Evolutionary conservation across 1,139 yeast species (phyloP), one percentile per base, ranked within the genome.

Genomic region (Suhomyces choctaworum): DNA sequence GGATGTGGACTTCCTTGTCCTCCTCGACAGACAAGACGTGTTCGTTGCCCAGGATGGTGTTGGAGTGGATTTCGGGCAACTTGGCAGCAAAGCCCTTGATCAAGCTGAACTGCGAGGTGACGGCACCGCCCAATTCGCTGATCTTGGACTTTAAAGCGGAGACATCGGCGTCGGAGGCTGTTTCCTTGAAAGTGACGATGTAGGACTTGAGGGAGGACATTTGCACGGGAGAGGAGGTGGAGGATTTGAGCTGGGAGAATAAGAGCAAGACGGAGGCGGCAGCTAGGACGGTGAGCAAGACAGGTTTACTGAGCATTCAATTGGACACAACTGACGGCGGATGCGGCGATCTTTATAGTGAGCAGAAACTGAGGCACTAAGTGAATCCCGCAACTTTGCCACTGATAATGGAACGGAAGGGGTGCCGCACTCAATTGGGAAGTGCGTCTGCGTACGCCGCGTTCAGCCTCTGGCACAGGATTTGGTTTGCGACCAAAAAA

Each of bases 1-100:
- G 72, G 42, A 67, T 75, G 46, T 67, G 66, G 31, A 80, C 85
- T 49, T 74, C 82, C 53, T 70, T 62, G 53, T 80, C 86, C 53
- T 77, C 82, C 57, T 80, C 87, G 43, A 80, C 61, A 19, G 67
- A 58, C 32, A 71, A 69, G 40, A 80, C 78, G 33, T 64, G 68
- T 15, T 70, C 73, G 52, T 76, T 69, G 27, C 51, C 49, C 43
- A 62, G 53, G 45, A 80, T 54, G 7, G 72, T 37, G 13, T 60
- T 51, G 25, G 72, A 62, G 48, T 74, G 80, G 44, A 68, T 42
- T 4, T 64, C 53, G 24, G 86, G 84, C 44, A 80, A 60, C 46
- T 73, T 70, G 40, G 71, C 78, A 33, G 62, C 56, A 49, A 79
- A 82, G 1, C 88, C 90, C 64, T 82, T 82, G 63, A 83, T 80